Base-by-base conservation (phyloP, 129 eudicot genomes). In the Tagetes patula region DNA sequence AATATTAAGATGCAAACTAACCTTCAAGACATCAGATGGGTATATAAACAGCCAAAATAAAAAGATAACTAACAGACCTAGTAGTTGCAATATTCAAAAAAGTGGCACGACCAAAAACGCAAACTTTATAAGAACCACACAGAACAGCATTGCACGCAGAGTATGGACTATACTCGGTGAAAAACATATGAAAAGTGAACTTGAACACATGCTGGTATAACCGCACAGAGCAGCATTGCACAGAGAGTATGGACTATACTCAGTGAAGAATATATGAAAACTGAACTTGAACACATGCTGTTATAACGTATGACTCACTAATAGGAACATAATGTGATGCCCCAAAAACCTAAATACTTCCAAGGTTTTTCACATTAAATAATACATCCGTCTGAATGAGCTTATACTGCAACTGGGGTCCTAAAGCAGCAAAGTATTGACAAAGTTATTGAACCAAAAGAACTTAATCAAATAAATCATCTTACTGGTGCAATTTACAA, bases 391-490 rank as follows among this genome's bases (percentile, higher is more conserved):
- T 36, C 77, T 20, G 85, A 77, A 43, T 54, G 36, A 66, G 30
- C 79, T 31, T 72, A 71, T 49, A 70, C 55, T 56, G 78, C 73
- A 9, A 81, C 42, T 72, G 37, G 65, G 71, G 79, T 72, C 46
- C 46, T 48, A 56, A 79, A 67, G 76, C 77, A 63, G 72, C 74
- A 67, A 54, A 88, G 71, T 37, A 76, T 58, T 52, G 74, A 69
- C 70, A 71, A 76, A 70, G 42, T 67, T 66, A 60, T 40, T 74
- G 87, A 81, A 71, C 75, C 80, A 12, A 87, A 85, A 73, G 97
- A 75, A 71, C 60, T 71, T 61, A 63, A 79, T 67, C 47, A 53
- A 55, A 81, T 68, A 63, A 69, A 45, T 31, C 82, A 65, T 56
- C 49, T 70, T 69, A 61, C 62, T 67, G 73, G 62, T 75, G 63